Evolutionary conservation across 345 rosid genomes (phyloP).

Genomic region (Raphanus raphanistrum): DNA sequence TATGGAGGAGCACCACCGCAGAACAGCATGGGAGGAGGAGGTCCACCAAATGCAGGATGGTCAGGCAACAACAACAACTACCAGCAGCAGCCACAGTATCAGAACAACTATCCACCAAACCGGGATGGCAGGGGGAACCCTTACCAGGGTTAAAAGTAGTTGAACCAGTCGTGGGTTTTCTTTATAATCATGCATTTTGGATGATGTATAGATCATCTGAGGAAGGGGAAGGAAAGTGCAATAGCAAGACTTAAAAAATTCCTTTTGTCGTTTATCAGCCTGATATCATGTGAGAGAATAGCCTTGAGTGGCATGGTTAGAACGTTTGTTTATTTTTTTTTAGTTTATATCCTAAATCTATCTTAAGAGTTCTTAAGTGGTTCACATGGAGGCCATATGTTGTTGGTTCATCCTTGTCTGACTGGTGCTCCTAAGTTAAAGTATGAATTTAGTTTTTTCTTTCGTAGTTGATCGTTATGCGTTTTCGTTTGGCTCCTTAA

Average conservation of each 20-base stretch:
- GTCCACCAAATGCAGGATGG: slow-evolving; percentile 31
- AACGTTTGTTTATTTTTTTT: background rate
- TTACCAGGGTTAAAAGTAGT: slow-evolving; percentile 35
- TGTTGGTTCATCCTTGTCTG: background rate
- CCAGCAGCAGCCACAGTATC: slow-evolving; percentile 42
- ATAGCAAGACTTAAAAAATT: slow-evolving; percentile 10
- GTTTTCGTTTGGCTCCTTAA: background rate
- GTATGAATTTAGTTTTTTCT: background rate
- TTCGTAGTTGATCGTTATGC: background rate
- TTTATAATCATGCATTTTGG: slow-evolving; percentile 29
- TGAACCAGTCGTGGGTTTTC: slow-evolving; percentile 24
- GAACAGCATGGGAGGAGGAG: background rate
- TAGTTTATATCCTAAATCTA: slow-evolving; percentile 8
- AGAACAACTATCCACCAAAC: slow-evolving; percentile 40
- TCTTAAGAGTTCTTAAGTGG: background rate
- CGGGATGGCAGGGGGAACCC: slow-evolving; percentile 39
- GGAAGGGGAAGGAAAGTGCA: slow-evolving; percentile 20
- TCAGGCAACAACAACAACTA: slow-evolving; percentile 33
- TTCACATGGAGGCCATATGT: background rate
- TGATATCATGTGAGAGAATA: slow-evolving; percentile 8
- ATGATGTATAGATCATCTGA: slow-evolving; percentile 31
- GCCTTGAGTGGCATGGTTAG: slow-evolving; percentile 15
- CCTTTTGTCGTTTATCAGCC: background rate
- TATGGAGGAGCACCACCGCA: background rate
- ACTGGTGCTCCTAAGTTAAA: background rate